Evolutionary conservation across 768 basidiomycete genomes (phyloP), one percentile per base, ranked within the genome.

Genomic region (Mycena albidolilacea): DNA sequence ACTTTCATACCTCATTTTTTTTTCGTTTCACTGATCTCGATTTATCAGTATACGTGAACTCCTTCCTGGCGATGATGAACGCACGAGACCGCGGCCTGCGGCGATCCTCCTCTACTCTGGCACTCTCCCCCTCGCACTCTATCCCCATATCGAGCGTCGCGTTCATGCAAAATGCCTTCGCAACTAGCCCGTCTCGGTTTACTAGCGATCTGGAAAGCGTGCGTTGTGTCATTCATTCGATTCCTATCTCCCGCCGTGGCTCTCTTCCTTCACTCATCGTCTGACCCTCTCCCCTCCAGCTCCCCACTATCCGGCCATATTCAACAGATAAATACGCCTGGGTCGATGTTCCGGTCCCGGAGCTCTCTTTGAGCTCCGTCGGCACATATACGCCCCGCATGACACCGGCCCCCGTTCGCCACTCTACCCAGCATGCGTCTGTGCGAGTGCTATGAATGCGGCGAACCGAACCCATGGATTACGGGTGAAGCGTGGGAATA

Each of bases 21-120:
- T 23, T 8, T 7, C 21, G 8, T 7, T 9, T 61, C 41, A 44
- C 21, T 7, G 12, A 11, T 11, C 52, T 30, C 38, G n/a, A n/a
- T 41, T 7, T 17, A 8, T 17, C 69, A 89, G 88, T 89, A 9
- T 88, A 88, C 66, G 82, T 86, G 43, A 84, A 83, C n/a, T 88
- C 87, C 0, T 89, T 80, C 74, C 59, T 77, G 41, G 79, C 79
- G 12, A 81, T 81, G 80, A 69, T 75, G 61, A 75, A 75, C 65
- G 75, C 75, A 3, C 71, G 75, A 9, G 57, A 65, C 7, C 75
- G 75, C 57, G 38, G 4, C 3, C 30, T 9, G 9, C 50, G 15
- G 8, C 62, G 55, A 10, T 12, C 54, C 39, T 67, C 54, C 14
- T 50, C 68, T 1, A 43, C 59, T 6, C 23, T 69, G 15, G 23